phyloP scores from a whole-genome alignment of 2,329 filamentous ascomycete genomes.

The Diaporthe caulivora region DNA sequence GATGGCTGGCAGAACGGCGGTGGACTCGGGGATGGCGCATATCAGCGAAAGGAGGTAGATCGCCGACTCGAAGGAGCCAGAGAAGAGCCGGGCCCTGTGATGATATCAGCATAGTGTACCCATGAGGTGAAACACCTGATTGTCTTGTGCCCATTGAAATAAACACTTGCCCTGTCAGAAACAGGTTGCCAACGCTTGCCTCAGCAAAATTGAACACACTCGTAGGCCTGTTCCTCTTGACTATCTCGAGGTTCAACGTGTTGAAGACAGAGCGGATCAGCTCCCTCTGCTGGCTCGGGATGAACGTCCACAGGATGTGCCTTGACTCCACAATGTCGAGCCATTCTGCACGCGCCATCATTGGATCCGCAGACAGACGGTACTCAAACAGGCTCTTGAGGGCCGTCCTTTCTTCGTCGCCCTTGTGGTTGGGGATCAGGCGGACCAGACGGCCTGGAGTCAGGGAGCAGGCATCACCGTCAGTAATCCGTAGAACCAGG shows the following conservation, averaged over 20 bases:
- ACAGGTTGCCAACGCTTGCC: slow-evolving; percentile 83
- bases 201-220: slow-evolving; percentile 83
- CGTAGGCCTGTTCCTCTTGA: slow-evolving; percentile 79
- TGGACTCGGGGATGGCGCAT: slow-evolving; percentile 82
- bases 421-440: slow-evolving; percentile 79
- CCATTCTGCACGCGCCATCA: slow-evolving; percentile 81
- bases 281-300: slow-evolving; percentile 80
- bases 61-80: slow-evolving; percentile 90
- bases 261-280: slow-evolving; percentile 83
- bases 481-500: slow-evolving; percentile 12
- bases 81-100: slow-evolving; percentile 80
- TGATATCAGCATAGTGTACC: not conserved
- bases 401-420: slow-evolving; percentile 75
- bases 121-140: not conserved
- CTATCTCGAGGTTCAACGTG: slow-evolving; percentile 80
- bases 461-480: not conserved
- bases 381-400: slow-evolving; percentile 91
- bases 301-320: slow-evolving; percentile 79
- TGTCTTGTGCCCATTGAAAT: not conserved
- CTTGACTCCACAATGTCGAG: slow-evolving; percentile 88
- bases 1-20: slow-evolving; percentile 87
- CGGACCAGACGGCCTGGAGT: slow-evolving; percentile 83
- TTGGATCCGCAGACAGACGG: slow-evolving; percentile 74
- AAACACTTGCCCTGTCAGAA: slow-evolving; percentile 77
- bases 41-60: slow-evolving; percentile 92